Base-by-base conservation (phyloP, 1,284 basidiomycete species). In the Leccinum pachyderme region DNA sequence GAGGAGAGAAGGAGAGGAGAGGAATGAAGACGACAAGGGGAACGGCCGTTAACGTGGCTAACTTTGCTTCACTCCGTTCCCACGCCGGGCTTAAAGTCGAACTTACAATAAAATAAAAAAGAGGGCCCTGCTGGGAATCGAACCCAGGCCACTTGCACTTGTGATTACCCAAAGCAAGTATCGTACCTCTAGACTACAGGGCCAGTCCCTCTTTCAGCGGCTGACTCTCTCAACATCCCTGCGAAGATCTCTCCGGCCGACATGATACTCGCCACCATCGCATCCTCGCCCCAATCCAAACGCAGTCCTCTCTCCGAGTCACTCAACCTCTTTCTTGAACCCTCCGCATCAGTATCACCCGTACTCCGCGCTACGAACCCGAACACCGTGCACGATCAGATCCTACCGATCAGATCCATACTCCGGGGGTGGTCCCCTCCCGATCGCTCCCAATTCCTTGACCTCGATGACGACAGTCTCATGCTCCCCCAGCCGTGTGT, bases 131-230 rank as follows among this genome's bases (percentile, higher is more conserved):
- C 75, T 69, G 75, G 76, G 75, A 77, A 73, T 76, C 75, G 75
- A 76, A 78, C 76, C 75, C 75, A 73, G 75, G 76, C 67, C 76
- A 78, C 75, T 77, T 77, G 76, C 76, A 77, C 15, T 66, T 65
- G 59, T 37, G 51, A 18, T 0, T 11, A 55, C 76, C 75, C 76
- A 78, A 77, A 77, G 75, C 75, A 77, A 77, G 75, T 77, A 78
- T 76, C 76, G 75, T 76, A 77, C 75, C 75, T 75, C 75, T 76
- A 69, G 76, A 76, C 76, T 68, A 78, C 65, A 72, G 72, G 72
- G 71, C 75, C 47, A 18, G 24, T 43, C 18, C 18, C 18, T 18
- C 18, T 18, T 18, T 18, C 18, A 18, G 18, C 18, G 18, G 18
- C 18, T 18, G 18, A 18, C 18, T 18, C 18, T n/a, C n/a, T n/a